A percentile compares a stretch with the other conserved stretches of the same genome.
phyloP scores from a whole-genome alignment of 768 basidiomycete genomes.

The Pleurotus salmoneostramineus region DNA sequence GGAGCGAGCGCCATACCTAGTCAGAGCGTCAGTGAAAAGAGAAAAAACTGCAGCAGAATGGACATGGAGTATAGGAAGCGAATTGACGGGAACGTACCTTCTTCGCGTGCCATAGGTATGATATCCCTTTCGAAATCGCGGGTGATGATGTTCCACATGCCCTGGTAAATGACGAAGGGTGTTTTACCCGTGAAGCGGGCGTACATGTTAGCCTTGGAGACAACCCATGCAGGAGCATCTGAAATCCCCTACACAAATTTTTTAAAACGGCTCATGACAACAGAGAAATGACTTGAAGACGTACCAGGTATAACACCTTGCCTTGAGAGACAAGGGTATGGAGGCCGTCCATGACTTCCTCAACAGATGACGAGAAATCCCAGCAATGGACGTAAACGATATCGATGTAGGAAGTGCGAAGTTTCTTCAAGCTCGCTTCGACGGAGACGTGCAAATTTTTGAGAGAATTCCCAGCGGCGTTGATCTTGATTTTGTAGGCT shows the following conservation, averaged over 20 bases:
- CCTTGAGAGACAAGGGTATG: conserved; percentile 47
- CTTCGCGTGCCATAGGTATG: conserved; percentile 39
- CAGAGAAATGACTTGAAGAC: not conserved
- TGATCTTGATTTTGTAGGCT: conserved; percentile 12
- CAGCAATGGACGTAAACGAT: conserved; percentile 45
- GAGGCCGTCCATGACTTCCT: conserved; percentile 54
- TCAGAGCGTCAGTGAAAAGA: not conserved
- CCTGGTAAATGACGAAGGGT: conserved; percentile 55
- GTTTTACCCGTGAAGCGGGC: conserved; percentile 43
- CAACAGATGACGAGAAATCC: conserved; percentile 49
- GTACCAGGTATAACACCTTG: conserved; percentile 48
- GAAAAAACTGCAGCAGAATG: not conserved
- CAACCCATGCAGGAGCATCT: conserved; percentile 47
- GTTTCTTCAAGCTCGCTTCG: conserved; percentile 39
- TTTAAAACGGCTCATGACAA: not conserved
- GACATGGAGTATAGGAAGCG: too few species aligned
- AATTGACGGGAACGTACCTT: conserved; percentile 26
- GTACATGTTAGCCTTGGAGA: conserved; percentile 45
- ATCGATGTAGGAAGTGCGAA: conserved; percentile 44
- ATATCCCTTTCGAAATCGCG: conserved; percentile 53
- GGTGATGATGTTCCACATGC: conserved; percentile 36
- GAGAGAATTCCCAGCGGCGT: conserved; percentile 36
- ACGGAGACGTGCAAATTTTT: conserved; percentile 39
- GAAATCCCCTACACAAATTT: conserved; percentile 27
- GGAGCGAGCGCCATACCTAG: conserved; percentile 22